These are phyloP conservation scores for Atkinsonella texensis DNA, from an alignment of 2,329 filamentous ascomycete species.

Conservation along the genomic window DNA sequence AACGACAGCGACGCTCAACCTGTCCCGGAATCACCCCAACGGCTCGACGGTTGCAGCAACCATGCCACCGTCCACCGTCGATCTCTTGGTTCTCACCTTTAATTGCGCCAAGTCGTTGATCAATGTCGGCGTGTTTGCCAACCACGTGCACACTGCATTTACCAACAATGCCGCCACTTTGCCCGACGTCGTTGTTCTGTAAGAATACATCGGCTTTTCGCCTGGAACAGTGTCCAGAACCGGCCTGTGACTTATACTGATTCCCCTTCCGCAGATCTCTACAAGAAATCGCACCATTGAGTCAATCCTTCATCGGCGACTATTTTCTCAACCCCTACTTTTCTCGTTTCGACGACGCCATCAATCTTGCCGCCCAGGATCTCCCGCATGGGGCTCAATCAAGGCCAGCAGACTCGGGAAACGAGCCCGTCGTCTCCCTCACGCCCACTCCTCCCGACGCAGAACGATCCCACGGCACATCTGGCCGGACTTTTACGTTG, in stretches of 20 bases:
- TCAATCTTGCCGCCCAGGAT: slow-evolving; percentile 53
- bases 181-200: slow-evolving; percentile 46
- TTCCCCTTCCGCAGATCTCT: slow-evolving; percentile 45
- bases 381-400: slow-evolving; percentile 11
- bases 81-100: slow-evolving; percentile 73
- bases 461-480: not conserved
- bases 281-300: slow-evolving; percentile 81
- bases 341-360: slow-evolving; percentile 54
- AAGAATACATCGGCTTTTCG: slow-evolving; percentile 11
- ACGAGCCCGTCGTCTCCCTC: slow-evolving; percentile 7
- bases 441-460: slow-evolving; percentile 4
- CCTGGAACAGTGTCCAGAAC: not conserved
- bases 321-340: slow-evolving; percentile 70
- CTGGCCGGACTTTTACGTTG: slow-evolving; percentile 48
- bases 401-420: not conserved
- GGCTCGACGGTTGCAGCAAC: not conserved
- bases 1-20: slow-evolving; percentile 3
- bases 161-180: slow-evolving; percentile 32
- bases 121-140: slow-evolving; percentile 56
- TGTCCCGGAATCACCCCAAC: not conserved
- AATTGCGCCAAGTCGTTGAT: slow-evolving; percentile 71
- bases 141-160: slow-evolving; percentile 54
- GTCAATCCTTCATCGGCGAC: slow-evolving; percentile 74
- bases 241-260: not conserved
- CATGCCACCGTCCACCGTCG: slow-evolving; percentile 39